phyloP scores from a whole-genome alignment of 306 rosid species.

The Fagus crenata region DNA sequence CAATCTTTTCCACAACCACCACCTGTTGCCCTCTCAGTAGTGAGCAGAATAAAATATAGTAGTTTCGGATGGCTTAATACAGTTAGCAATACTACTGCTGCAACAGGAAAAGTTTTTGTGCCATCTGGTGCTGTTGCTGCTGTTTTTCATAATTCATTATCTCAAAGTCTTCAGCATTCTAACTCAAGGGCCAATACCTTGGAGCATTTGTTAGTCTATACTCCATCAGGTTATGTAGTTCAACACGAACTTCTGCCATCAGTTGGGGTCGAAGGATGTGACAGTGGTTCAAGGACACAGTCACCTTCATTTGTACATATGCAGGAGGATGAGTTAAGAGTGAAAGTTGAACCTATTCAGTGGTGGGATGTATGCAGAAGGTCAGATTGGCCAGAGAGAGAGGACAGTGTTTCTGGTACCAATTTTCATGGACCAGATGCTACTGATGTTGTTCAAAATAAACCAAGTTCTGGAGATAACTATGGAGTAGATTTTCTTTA shows the following conservation, averaged over 20 bases:
- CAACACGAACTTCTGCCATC: conserved; percentile 80
- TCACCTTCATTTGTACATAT: conserved; percentile 49
- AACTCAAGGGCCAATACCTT: conserved; percentile 54
- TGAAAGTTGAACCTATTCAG: conserved; percentile 88
- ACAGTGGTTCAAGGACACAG: conserved; percentile 42
- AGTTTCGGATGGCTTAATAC: conserved; percentile 94
- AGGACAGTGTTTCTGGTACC: conserved; percentile 46
- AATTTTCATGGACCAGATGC: conserved; percentile 49
- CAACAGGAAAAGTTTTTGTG: conserved; percentile 77
- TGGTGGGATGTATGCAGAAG: conserved; percentile 98
- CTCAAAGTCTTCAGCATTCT: conserved; percentile 43
- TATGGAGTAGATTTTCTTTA: conserved; percentile 40
- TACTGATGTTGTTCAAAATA: conserved; percentile 41
- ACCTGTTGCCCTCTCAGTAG: conserved; percentile 73
- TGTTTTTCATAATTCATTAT: conserved; percentile 73
- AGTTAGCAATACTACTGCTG: conserved; percentile 50
- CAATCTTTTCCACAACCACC: conserved; percentile 73
- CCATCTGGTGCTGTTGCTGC: conserved; percentile 96
- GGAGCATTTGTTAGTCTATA: conserved; percentile 79
- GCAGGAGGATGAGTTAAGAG: conserved; percentile 80
- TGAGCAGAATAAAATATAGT: conserved; percentile 87
- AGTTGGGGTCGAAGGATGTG: conserved; percentile 57
- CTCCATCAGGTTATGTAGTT: conserved; percentile 92
- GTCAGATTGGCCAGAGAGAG: conserved; percentile 78
- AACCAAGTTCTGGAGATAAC: conserved; percentile 41